Evolutionary conservation across 2,329 filamentous ascomycete genomes (phyloP).

Genomic region (Neonectria magnoliae): DNA sequence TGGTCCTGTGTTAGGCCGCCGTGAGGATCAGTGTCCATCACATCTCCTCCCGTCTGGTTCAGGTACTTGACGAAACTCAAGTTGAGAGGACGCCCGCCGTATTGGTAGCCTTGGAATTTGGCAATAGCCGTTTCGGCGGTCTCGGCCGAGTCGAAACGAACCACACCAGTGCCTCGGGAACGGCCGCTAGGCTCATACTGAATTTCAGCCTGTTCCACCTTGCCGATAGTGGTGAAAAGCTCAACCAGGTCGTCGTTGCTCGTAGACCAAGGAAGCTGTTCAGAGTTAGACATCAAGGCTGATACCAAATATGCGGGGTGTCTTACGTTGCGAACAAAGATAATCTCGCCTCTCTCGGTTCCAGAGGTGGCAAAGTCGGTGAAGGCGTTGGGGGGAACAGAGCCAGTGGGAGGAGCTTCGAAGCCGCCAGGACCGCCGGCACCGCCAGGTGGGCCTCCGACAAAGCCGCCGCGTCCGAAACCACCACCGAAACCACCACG

Average conservation of each 20-base stretch:
- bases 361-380: conserved; percentile 91
- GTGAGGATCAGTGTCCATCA: conserved; percentile 84
- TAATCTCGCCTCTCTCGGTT: conserved; percentile 82
- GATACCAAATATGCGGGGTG: background rate
- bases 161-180: conserved; percentile 95
- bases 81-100: conserved; percentile 92
- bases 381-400: conserved; percentile 83
- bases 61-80: conserved; percentile 95
- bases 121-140: conserved; percentile 94
- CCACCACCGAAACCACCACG: conserved; percentile 67
- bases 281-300: conserved; percentile 34
- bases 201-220: conserved; percentile 98
- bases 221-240: conserved; percentile 96
- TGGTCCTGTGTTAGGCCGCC: conserved; percentile 92
- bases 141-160: conserved; percentile 84
- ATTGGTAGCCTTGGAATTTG: conserved; percentile 98
- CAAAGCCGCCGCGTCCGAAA: conserved; percentile 68
- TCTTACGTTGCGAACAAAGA: conserved; percentile 97
- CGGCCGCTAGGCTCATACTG: conserved; percentile 97
- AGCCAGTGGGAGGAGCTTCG: conserved; percentile 60
- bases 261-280: conserved; percentile 94
- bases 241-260: conserved; percentile 98
- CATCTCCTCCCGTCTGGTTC: conserved; percentile 72
- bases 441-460: conserved; percentile 55
- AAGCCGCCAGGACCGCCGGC: conserved; percentile 50